Percentiles rank a stretch among this genome's conserved stretches.
Evolutionary conservation across 176 grass and related monocot genomes (phyloP).

Genomic region (Paspalum vaginatum): DNA sequence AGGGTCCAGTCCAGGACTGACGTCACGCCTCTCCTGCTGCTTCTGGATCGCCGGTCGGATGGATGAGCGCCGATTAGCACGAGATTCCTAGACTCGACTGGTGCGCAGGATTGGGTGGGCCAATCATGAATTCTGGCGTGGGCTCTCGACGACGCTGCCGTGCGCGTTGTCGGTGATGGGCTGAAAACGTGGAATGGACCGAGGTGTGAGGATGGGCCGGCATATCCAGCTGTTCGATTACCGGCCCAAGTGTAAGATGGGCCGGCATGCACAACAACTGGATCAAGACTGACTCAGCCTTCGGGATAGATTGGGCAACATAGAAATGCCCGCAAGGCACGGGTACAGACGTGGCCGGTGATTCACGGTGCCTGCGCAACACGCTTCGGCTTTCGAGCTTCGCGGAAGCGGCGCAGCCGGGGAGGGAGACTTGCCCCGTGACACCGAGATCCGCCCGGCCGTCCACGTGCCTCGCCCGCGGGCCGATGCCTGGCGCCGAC

Average conservation of each 20-base stretch:
- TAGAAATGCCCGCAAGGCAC: too few species aligned
- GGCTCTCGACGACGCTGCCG: too few species aligned
- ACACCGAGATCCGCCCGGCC: too few species aligned
- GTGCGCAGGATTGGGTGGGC: background rate
- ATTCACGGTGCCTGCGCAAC: slow-evolving; percentile 1
- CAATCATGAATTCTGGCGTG: too few species aligned
- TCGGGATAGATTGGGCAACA: too few species aligned
- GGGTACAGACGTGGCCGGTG: slow-evolving; percentile 33
- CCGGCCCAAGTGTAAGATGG: too few species aligned
- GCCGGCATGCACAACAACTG: too few species aligned
- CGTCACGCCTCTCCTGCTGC: background rate
- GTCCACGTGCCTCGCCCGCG: background rate
- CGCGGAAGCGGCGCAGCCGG: background rate
- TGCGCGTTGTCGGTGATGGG: background rate
- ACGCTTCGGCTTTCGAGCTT: background rate
- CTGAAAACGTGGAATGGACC: too few species aligned
- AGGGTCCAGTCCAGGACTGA: slow-evolving; percentile 6
- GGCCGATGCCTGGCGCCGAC: slow-evolving; percentile 21
- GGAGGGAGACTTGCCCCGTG: background rate
- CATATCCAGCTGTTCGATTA: background rate
- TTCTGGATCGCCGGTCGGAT: slow-evolving; percentile 18
- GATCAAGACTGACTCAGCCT: too few species aligned
- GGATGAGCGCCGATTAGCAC: background rate
- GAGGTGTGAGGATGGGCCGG: too few species aligned
- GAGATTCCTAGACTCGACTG: slow-evolving; percentile 1